These are phyloP conservation scores for Hypoxylon sp. DNA, from an alignment of 2,329 filamentous ascomycete genomes.

Conservation along the genomic window DNA sequence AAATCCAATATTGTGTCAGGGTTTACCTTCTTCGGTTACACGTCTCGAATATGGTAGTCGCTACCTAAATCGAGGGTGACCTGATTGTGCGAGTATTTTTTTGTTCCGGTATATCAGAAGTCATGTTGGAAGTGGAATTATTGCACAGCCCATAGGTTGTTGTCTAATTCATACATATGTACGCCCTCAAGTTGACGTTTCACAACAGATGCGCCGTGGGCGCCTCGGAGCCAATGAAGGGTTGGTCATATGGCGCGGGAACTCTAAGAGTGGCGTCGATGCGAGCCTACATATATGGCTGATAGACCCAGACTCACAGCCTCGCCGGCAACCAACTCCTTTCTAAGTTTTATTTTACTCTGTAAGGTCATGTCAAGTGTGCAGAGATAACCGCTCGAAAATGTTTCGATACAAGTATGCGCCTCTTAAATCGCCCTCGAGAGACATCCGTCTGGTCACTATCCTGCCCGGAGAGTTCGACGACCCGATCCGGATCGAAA, in stretches of 20 bases:
- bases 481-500: constrained; percentile 39
- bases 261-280: not conserved
- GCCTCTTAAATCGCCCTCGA: constrained; percentile 30
- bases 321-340: not conserved
- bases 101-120: not conserved
- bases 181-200: not conserved
- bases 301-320: not conserved
- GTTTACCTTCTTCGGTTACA: not conserved
- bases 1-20: not conserved
- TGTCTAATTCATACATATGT: no score
- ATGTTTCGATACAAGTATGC: constrained; percentile 39
- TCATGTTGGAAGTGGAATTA: not conserved
- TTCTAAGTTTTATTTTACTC: not conserved
- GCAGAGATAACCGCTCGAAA: not conserved
- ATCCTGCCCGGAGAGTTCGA: constrained; percentile 39
- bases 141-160: not conserved
- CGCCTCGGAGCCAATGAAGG: not conserved
- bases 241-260: not conserved
- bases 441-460: constrained; percentile 41
- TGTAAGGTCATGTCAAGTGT: not conserved
- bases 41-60: no score
- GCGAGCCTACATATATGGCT: not conserved
- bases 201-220: not conserved
- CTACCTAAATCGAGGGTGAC: no score
- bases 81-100: not conserved